Percentiles rank a stretch among this genome's conserved stretches.
phyloP scores from a whole-genome alignment of 805 yeast genomes.

The Ogataea pilisensis region DNA sequence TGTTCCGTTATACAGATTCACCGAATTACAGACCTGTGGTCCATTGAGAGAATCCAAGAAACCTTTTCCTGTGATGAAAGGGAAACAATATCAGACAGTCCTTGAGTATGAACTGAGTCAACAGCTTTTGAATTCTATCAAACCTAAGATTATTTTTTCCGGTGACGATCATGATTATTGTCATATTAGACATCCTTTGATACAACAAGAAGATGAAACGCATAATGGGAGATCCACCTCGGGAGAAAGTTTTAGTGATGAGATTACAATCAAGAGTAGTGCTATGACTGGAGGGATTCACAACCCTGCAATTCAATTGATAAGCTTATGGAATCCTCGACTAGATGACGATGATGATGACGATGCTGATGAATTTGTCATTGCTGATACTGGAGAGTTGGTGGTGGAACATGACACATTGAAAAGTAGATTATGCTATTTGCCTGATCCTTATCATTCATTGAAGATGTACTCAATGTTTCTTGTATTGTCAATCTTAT shows the following conservation, averaged over 20 bases:
- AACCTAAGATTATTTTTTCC: slow-evolving; percentile 71
- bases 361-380: slow-evolving; percentile 1
- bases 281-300: slow-evolving; percentile 92
- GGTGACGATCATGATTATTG: slow-evolving; percentile 99
- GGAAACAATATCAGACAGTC: slow-evolving; percentile 87
- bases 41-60: slow-evolving; percentile 62
- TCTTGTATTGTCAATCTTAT: slow-evolving; percentile 7
- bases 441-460: slow-evolving; percentile 26
- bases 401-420: slow-evolving; percentile 26
- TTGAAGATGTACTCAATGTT: slow-evolving; percentile 17
- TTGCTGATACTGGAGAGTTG: slow-evolving; percentile 12
- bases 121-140: slow-evolving; percentile 49
- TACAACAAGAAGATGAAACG: slow-evolving; percentile 1
- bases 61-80: slow-evolving; percentile 65
- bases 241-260: slow-evolving; percentile 32
- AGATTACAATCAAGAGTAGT: slow-evolving; percentile 82
- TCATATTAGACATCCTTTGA: slow-evolving; percentile 54
- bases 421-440: slow-evolving; percentile 26
- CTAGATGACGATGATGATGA: slow-evolving; percentile 1
- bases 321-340: slow-evolving; percentile 51
- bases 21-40: slow-evolving; percentile 61
- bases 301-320: slow-evolving; percentile 80
- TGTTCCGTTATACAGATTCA: slow-evolving; percentile 78
- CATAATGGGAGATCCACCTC: neutral
- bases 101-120: slow-evolving; percentile 56